phyloP scores from a whole-genome alignment of 148 eudicot species.

The Heliosperma pusillum region DNA sequence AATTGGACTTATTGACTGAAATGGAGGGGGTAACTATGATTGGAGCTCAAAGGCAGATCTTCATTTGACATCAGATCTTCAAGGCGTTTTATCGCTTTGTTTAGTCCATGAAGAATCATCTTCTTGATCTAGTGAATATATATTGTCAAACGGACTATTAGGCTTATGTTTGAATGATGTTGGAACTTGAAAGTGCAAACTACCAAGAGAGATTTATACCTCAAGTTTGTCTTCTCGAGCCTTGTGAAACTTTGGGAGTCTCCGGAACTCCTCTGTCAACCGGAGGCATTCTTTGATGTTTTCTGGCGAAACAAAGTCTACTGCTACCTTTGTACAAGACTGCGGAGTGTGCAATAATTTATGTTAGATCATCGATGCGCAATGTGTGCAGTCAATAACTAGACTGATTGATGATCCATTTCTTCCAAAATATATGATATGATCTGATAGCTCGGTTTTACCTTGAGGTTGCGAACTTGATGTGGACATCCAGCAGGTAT shows the following conservation, averaged over 20 bases:
- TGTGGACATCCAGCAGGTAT: slow-evolving; percentile 99
- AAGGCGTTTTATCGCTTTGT: slow-evolving; percentile 50
- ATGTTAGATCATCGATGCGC: slow-evolving; percentile 5
- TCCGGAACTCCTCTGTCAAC: slow-evolving; percentile 72
- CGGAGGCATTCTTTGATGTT: slow-evolving; percentile 67
- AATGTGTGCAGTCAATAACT: not conserved
- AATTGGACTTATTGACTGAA: not conserved
- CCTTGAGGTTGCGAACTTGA: slow-evolving; percentile 87
- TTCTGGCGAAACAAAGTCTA: slow-evolving; percentile 90
- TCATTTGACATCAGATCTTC: slow-evolving; percentile 32
- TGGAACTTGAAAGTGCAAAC: not conserved
- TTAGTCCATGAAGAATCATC: slow-evolving; percentile 74
- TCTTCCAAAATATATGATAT: not conserved
- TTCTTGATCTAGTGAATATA: slow-evolving; percentile 62
- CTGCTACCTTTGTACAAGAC: slow-evolving; percentile 96
- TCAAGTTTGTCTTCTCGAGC: slow-evolving; percentile 91
- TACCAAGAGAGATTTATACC: slow-evolving; percentile 31
- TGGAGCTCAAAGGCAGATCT: slow-evolving; percentile 13
- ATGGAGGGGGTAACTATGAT: not conserved
- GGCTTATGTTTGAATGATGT: not conserved
- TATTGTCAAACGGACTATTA: not conserved
- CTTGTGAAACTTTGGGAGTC: slow-evolving; percentile 65
- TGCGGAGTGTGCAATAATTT: slow-evolving; percentile 18
- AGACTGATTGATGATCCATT: not conserved
- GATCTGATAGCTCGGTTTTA: slow-evolving; percentile 10